Percentiles rank a stretch among this genome's conserved stretches.
Conservation (phyloP, 2,329 filamentous ascomycete genomes). For the Fusarium dlaminii region DNA sequence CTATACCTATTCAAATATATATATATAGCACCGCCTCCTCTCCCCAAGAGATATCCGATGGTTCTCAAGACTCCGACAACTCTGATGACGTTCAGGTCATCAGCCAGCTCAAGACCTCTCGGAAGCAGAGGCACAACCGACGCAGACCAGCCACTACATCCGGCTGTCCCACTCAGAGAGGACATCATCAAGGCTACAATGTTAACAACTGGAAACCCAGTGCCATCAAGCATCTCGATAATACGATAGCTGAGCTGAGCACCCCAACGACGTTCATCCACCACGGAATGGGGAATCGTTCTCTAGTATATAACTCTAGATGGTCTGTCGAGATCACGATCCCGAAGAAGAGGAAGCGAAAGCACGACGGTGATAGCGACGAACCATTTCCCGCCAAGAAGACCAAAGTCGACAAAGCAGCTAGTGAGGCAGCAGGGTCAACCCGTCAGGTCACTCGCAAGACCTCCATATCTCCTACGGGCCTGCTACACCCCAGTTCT, state of each 20-base stretch:
- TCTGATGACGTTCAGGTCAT: neutral
- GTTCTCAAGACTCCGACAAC: neutral
- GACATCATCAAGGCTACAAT: neutral
- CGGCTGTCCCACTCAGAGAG: neutral
- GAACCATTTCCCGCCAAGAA: constrained; percentile 35
- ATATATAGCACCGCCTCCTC: neutral
- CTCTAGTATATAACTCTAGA: neutral
- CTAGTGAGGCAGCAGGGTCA: neutral
- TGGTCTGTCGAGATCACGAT: neutral
- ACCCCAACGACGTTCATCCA: neutral
- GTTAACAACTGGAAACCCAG: too few relatives aligned
- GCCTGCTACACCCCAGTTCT: neutral
- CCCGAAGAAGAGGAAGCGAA: constrained; percentile 46
- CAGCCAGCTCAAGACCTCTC: neutral
- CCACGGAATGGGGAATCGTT: neutral
- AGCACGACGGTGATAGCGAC: constrained; percentile 36
- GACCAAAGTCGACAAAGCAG: neutral
- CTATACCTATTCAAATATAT: neutral
- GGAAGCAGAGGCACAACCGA: neutral
- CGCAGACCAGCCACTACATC: neutral
- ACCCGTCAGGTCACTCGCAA: neutral
- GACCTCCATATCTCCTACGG: neutral
- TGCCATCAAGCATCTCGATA: neutral
- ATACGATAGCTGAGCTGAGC: neutral
- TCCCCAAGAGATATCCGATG: neutral